These are phyloP conservation scores for Madurella mycetomatis DNA, from an alignment of 2,329 filamentous ascomycete genomes.

Conservation along the genomic window DNA sequence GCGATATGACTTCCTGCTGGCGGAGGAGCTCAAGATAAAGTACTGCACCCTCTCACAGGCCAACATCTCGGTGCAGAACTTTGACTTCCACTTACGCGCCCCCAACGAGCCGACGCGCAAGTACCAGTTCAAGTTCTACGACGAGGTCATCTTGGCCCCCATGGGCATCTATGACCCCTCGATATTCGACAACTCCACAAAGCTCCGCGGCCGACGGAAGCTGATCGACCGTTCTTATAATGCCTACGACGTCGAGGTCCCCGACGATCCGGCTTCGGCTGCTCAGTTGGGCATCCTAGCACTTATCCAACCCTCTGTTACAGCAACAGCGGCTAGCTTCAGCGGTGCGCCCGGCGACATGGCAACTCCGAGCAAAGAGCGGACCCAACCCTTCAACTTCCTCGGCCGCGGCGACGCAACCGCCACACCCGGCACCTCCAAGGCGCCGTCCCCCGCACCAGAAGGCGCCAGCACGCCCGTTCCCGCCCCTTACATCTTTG, in stretches of 20 bases:
- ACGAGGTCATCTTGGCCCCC: conserved; percentile 89
- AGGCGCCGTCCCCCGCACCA: conserved; percentile 81
- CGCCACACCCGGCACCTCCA: conserved; percentile 76
- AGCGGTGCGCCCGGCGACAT: conserved; percentile 41
- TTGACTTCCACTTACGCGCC: conserved; percentile 85
- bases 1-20: conserved; percentile 86
- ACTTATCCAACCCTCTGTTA: conserved; percentile 56
- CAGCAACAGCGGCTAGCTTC: conserved; percentile 42
- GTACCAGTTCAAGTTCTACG: conserved; percentile 94
- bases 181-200: conserved; percentile 78
- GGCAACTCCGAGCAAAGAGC: conserved; percentile 59
- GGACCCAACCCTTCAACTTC: conserved; percentile 63
- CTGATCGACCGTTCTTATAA: conserved; percentile 86
- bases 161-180: conserved; percentile 91
- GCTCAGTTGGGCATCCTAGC: conserved; percentile 70
- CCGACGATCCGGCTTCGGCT: conserved; percentile 82
- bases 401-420: conserved; percentile 67
- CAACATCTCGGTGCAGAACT: conserved; percentile 81
- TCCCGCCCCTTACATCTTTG: conserved; percentile 54
- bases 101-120: conserved; percentile 86
- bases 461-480: conserved; percentile 68
- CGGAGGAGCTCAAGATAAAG: conserved; percentile 92
- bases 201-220: conserved; percentile 73
- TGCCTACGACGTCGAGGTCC: conserved; percentile 79
- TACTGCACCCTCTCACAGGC: conserved; percentile 88